Evolutionary conservation across 192 early-diverging fungal genomes (phyloP), one percentile per base, ranked within the genome.

Genomic region (Rhizoclosmatium sp.): DNA sequence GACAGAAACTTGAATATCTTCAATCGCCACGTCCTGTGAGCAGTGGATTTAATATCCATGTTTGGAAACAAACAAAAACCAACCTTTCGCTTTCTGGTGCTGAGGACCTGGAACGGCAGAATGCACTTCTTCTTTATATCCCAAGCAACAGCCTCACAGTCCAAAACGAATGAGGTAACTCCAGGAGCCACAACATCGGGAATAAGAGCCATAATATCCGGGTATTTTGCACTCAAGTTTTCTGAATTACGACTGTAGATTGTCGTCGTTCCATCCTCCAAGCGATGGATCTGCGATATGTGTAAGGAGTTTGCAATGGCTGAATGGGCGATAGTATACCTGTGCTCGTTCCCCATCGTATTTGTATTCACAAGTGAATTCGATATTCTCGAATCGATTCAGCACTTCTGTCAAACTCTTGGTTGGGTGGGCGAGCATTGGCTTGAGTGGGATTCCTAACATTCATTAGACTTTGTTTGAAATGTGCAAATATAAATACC

Each of bases 71-170:
- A n/a, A 69, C 12, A 70, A 19, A 59, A 3, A 31, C 58, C n/a
- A 59, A 88, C 86, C 83, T 99, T 99, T 60, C 93, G 89, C 81
- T 98, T 98, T 60, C 97, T 91, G 23, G 97, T 98, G 78, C 93
- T 96, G 16, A 99, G 81, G 2, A 96, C 94, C 84, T 99, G 98
- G 86, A 99, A 99, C 41, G 98, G 98, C 54, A 97, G 85, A 71
- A 99, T 97, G 69, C 90, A 92, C 58, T 95, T 86, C 54, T 93
- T 92, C 66, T 89, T 90, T 23, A 82, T 78, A 79, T 99, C 98
- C 97, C 97, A 99, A 31, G 97, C 98, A 4, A 99, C 98, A n/a
- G 95, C 96, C 82, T 99, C 98, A 82, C 96, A 97, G 81, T 99
- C 98, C 41, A 99, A 85, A 12, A 99, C 95, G 89, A 98, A 99